Base-by-base conservation (phyloP, 345 rosid species). In the Gossypium herbaceum region DNA sequence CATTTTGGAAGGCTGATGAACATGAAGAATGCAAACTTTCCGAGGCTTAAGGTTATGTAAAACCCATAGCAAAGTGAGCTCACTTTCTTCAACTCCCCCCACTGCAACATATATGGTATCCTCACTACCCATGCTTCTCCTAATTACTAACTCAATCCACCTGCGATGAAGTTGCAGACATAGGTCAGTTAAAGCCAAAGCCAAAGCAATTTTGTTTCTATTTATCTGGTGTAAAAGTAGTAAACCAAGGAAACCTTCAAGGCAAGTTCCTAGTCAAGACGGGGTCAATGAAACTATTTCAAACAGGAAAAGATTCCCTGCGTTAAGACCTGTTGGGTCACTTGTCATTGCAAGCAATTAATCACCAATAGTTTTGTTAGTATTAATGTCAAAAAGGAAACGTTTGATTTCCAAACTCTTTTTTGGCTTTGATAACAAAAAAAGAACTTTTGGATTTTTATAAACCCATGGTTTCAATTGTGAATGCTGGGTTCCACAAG, bases 1-100 rank as follows among this genome's bases (percentile, higher is more conserved):
- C 45, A 22, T 55, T 25, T 66, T 19, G 41, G 76, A 72, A 16
- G 87, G 85, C 77, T 81, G 87, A 82, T 84, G 85, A 73, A 84
- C 85, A 80, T 86, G 89, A 81, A 86, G 82, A 69, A 86, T 80
- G 77, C 85, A 86, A 22, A 73, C 22, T 24, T 25, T 60, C 3
- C 11, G 57, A 16, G 72, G 57, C 1, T 19, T 9, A 48, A 68
- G 72, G 24, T 68, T 68, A 0, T 50, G 58, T 25, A 68, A 48
- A 13, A 54, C 19, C 72, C 72, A 68, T 15, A 68, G 50, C 58
- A 68, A 68, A 15, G 43, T 68, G 43, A 15, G 58, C 43, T 9
- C 43, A 12, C 72, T 68, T 50, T 48, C 72, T 24, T 68, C 43
- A 68, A 24, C 22, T 25, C 24, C 57, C 8, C 72, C 58, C 9